Conservation (phyloP, 1,139 yeast genomes). For the Kodamaea fungicola region DNA sequence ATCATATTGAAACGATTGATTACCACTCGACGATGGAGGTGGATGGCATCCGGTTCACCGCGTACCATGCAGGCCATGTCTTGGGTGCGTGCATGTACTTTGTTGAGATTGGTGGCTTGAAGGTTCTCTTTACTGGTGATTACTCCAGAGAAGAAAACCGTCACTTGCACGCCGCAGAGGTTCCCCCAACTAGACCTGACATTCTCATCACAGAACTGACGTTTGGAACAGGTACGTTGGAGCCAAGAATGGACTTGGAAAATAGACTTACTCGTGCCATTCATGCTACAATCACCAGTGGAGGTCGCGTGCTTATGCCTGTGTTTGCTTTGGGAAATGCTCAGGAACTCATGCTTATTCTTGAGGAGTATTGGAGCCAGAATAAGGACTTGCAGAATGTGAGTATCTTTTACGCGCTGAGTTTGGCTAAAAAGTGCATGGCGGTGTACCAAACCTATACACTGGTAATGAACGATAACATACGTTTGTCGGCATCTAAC, state of each 20-base stretch:
- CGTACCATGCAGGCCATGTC: constrained; percentile 98
- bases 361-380: constrained; percentile 91
- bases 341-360: constrained; percentile 81
- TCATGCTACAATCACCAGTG: constrained; percentile 79
- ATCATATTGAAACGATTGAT: constrained; percentile 87
- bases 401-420: constrained; percentile 87
- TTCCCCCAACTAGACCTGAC: constrained; percentile 88
- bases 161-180: constrained; percentile 92
- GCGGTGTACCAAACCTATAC: constrained; percentile 96
- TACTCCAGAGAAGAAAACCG: constrained; percentile 94
- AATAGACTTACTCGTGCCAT: constrained; percentile 73
- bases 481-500: constrained; percentile 61
- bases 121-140: constrained; percentile 90
- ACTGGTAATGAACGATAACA: constrained; percentile 93
- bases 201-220: constrained; percentile 91
- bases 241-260: constrained; percentile 84
- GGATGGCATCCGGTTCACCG: constrained; percentile 92
- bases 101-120: constrained; percentile 89
- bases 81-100: constrained; percentile 98
- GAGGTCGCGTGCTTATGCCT: constrained; percentile 90
- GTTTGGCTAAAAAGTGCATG: constrained; percentile 92
- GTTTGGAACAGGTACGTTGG: constrained; percentile 96
- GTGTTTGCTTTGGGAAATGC: constrained; percentile 97
- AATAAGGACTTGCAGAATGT: constrained; percentile 80
- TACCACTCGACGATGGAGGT: constrained; percentile 94